phyloP scores from a whole-genome alignment of 306 rosid genomes.

The Trichosanthes cucumerina region DNA sequence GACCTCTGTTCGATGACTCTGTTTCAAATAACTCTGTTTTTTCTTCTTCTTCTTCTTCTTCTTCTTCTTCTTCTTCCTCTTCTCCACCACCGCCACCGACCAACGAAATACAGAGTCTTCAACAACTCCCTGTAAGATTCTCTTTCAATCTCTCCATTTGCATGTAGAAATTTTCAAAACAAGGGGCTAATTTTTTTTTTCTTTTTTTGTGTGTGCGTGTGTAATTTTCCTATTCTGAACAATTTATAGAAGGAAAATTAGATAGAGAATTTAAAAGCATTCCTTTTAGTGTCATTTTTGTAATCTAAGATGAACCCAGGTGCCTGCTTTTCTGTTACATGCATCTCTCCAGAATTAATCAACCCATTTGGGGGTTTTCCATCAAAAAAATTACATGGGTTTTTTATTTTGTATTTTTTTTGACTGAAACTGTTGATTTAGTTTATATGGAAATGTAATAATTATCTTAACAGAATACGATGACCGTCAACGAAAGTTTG shows the following conservation, averaged over 20 bases:
- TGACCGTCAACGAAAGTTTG: conserved; percentile 15
- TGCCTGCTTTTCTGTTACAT: not conserved
- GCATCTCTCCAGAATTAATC: not conserved
- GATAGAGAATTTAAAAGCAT: no score
- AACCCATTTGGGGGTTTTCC: not conserved
- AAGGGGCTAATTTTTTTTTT: not conserved
- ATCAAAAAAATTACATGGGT: not conserved
- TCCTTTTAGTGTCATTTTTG: no score
- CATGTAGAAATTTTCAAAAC: not conserved
- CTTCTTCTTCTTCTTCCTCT: not conserved
- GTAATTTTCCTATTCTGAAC: no score
- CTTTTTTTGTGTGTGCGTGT: no score
- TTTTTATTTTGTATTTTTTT: not conserved
- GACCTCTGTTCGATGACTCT: conserved; percentile 34
- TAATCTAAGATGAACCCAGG: not conserved
- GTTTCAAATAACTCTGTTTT: conserved; percentile 23
- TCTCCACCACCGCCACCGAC: conserved; percentile 29
- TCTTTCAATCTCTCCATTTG: not conserved
- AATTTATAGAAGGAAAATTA: no score
- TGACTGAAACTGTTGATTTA: not conserved
- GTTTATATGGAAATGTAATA: not conserved
- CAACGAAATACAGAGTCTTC: conserved; percentile 22
- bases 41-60: conserved; percentile 21
- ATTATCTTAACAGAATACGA: conserved; percentile 16
- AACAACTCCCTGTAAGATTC: conserved; percentile 30